Conservation (phyloP, 2,329 filamentous ascomycete genomes). For the Fusarium multiceps region DNA sequence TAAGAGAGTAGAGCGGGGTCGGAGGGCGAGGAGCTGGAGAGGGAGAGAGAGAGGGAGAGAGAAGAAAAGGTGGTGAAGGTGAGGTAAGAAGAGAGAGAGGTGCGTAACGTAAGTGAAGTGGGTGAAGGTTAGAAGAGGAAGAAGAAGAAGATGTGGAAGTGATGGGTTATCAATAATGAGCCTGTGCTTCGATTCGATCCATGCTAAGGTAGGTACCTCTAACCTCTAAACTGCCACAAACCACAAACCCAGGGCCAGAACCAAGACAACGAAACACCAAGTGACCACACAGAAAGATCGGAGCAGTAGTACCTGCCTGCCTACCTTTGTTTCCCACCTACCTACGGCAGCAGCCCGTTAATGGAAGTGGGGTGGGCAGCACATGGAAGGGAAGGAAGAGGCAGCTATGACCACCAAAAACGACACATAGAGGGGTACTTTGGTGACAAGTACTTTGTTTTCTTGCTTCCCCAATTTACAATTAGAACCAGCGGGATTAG, state of each 20-base stretch:
- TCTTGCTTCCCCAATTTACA: slow-evolving; percentile 7
- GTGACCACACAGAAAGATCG: slow-evolving; percentile 21
- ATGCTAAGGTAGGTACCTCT: slow-evolving; percentile 2
- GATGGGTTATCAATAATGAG: slow-evolving; percentile 22
- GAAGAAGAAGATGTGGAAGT: slow-evolving; percentile 35
- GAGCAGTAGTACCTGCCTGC: slow-evolving; percentile 26
- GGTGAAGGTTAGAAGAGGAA: slow-evolving; percentile 36
- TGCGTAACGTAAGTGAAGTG: slow-evolving; percentile 45
- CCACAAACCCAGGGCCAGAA: slow-evolving; percentile 23
- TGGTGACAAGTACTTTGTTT: slow-evolving; percentile 1
- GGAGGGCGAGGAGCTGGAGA: slow-evolving; percentile 35
- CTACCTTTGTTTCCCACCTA: slow-evolving; percentile 21
- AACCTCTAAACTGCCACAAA: slow-evolving; percentile 2
- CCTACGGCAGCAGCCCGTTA: slow-evolving; percentile 14
- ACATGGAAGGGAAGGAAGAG: slow-evolving; percentile 37
- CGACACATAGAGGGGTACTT: slow-evolving; percentile 7
- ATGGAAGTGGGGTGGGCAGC: slow-evolving; percentile 16
- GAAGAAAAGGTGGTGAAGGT: slow-evolving; percentile 46
- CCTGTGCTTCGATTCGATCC: not conserved
- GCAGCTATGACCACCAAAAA: slow-evolving; percentile 8
- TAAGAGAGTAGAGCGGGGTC: slow-evolving; percentile 44
- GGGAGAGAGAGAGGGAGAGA: slow-evolving; percentile 36
- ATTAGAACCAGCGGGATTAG: not conserved
- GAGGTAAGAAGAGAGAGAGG: slow-evolving; percentile 45
- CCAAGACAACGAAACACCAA: slow-evolving; percentile 23